Evolutionary conservation across 2,329 filamentous ascomycete genomes (phyloP).

Genomic region (Botryotinia globosa): DNA sequence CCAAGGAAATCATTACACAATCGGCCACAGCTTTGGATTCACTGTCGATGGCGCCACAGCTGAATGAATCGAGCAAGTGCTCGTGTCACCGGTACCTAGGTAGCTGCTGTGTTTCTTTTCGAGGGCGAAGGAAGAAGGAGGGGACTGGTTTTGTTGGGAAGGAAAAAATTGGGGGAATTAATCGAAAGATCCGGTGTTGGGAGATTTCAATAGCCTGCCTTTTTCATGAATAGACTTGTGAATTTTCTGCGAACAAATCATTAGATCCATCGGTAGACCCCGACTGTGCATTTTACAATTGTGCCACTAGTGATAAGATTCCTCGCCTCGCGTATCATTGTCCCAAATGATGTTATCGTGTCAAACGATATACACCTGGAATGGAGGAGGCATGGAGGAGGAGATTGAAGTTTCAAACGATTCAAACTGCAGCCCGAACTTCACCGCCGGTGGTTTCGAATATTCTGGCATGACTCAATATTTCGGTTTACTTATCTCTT

Average conservation of each 20-base stretch:
- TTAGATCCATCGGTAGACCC: not conserved
- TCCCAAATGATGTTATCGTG: not conserved
- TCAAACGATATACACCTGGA: not conserved
- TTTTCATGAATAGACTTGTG: not conserved
- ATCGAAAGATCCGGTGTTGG: not conserved
- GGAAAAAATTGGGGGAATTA: not conserved
- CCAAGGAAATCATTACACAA: slow-evolving; percentile 26
- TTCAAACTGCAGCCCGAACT: not conserved
- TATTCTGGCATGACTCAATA: not conserved
- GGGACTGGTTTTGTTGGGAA: not conserved
- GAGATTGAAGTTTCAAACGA: not conserved
- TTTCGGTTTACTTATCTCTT: too few species aligned
- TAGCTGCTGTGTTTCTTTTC: not conserved
- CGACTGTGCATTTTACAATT: not conserved
- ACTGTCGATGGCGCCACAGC: not conserved
- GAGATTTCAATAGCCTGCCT: not conserved
- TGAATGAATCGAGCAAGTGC: not conserved
- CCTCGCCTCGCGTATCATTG: not conserved
- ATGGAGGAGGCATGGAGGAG: too few species aligned
- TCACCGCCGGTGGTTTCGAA: too few species aligned
- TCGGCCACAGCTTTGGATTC: slow-evolving; percentile 28
- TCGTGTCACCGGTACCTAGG: not conserved
- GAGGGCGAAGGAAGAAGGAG: not conserved
- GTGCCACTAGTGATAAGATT: too few species aligned
- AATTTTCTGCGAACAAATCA: not conserved